Evolutionary conservation across 441 rosid genomes (phyloP), one percentile per base, ranked within the genome.

Genomic region (Daphne laureola): DNA sequence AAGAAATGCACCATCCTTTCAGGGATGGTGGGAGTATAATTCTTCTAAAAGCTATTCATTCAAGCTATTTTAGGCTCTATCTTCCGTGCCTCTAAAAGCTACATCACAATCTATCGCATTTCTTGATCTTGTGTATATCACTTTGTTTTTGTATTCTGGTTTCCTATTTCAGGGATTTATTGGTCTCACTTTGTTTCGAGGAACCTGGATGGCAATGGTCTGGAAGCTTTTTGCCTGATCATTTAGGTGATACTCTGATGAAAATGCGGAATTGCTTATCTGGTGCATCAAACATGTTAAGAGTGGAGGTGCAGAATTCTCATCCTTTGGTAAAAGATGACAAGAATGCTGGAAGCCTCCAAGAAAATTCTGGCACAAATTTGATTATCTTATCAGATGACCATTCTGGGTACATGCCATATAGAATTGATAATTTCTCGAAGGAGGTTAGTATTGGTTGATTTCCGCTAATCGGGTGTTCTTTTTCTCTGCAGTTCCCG

Each of bases 191-290:
- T 66, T 78, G 91, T 65, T 82, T 83, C 63, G 75, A 87, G 61
- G 99, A 89, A 74, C 93, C 96, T 62, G 97, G 99, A 64, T 93
- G 97, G 90, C 87, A 87, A 60, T 93, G 99, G 99, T 89, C 97
- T 5, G 93, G 99, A 65, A 78, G 97, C 82, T 93, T 93, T 74
- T 78, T 82, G 75, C 97, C 99, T 46, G 97, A 90, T 80, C 84
- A 75, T 74, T 75, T 93, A 43, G 99, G 97, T 58, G 99, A 93
- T 72, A 85, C 93, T 42, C 97, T 89, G 74, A 82, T 93, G 64
- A 93, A 93, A 80, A 75, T 87, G 78, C 66, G 97, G 79, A 89
- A 93, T 65, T 80, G 78, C 65, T 78, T 79, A 27, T 74, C 87
- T 67, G 89, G 90, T 62, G 71, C 73, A 21, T 51, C 83, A 53